phyloP scores from a whole-genome alignment of 306 rosid species.

The Malus asiatica region DNA sequence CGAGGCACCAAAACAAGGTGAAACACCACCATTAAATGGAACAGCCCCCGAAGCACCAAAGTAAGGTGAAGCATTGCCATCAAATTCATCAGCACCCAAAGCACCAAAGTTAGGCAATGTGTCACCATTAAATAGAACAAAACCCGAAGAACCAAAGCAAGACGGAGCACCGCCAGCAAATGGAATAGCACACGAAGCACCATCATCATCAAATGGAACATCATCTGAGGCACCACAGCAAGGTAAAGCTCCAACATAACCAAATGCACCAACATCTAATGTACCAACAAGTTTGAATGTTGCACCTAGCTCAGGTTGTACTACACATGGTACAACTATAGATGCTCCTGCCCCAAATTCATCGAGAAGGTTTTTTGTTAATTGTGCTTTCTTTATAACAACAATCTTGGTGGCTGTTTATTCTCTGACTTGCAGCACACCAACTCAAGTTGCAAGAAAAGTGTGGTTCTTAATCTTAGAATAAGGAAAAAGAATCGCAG shows the following conservation, averaged over 20 bases:
- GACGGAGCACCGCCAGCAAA: too few relatives aligned
- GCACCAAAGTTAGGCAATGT: too few relatives aligned
- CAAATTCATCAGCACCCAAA: too few relatives aligned
- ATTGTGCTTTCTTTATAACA: background rate
- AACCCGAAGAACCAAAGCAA: too few relatives aligned
- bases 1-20: too few relatives aligned
- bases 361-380: background rate
- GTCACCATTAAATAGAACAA: too few relatives aligned
- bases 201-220: background rate
- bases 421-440: background rate
- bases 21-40: too few relatives aligned
- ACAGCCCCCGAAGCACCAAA: too few relatives aligned
- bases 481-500: background rate
- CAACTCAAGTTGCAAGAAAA: background rate
- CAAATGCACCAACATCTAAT: background rate
- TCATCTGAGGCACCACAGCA: background rate
- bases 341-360: background rate
- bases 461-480: background rate
- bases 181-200: too few relatives aligned
- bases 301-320: background rate
- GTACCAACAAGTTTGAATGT: background rate
- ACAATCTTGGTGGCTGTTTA: background rate
- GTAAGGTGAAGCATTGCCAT: too few relatives aligned
- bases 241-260: background rate
- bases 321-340: background rate